Evolutionary conservation across 352 stramenopile genomes (phyloP).

Genomic region (Phytophthora sp.): DNA sequence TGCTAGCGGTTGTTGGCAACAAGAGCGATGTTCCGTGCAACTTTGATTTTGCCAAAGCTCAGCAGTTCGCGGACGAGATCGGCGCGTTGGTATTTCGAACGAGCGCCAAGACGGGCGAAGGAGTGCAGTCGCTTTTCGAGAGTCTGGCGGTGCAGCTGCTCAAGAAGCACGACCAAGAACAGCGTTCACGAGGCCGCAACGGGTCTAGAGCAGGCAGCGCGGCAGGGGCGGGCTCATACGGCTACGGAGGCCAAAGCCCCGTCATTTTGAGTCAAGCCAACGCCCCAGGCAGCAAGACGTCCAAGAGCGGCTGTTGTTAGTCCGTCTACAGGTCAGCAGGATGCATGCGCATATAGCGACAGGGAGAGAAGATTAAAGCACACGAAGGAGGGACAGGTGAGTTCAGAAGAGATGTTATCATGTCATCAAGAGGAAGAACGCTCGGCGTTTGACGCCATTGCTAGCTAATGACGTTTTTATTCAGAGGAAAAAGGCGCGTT

Average conservation of each 20-base stretch:
- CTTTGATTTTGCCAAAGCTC: conserved; percentile 75
- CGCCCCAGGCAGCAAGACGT: conserved; percentile 26
- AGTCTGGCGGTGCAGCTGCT: conserved; percentile 71
- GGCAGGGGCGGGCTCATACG: conserved; percentile 31
- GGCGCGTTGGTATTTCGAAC: conserved; percentile 84
- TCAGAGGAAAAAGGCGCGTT: conserved; percentile 23
- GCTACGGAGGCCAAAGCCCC: conserved; percentile 41
- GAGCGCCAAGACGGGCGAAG: conserved; percentile 83
- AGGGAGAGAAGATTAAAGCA: background rate
- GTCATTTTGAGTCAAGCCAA: conserved; percentile 45
- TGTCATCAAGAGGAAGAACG: conserved; percentile 14
- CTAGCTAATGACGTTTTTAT: conserved; percentile 45
- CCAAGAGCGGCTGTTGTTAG: conserved; percentile 50
- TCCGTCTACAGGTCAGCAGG: conserved; percentile 12
- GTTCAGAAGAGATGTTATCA: conserved; percentile 14
- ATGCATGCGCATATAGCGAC: conserved; percentile 17
- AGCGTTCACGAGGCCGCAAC: conserved; percentile 53
- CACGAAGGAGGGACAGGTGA: conserved; percentile 7
- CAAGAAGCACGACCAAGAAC: conserved; percentile 79
- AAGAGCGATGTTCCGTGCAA: conserved; percentile 74
- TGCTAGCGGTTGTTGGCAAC: conserved; percentile 85
- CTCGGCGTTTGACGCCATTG: conserved; percentile 22
- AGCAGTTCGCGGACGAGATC: conserved; percentile 81
- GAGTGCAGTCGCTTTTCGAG: conserved; percentile 79
- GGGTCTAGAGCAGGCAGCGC: conserved; percentile 42